Base-by-base conservation (phyloP, 441 rosid species). In the Melastoma candidum region DNA sequence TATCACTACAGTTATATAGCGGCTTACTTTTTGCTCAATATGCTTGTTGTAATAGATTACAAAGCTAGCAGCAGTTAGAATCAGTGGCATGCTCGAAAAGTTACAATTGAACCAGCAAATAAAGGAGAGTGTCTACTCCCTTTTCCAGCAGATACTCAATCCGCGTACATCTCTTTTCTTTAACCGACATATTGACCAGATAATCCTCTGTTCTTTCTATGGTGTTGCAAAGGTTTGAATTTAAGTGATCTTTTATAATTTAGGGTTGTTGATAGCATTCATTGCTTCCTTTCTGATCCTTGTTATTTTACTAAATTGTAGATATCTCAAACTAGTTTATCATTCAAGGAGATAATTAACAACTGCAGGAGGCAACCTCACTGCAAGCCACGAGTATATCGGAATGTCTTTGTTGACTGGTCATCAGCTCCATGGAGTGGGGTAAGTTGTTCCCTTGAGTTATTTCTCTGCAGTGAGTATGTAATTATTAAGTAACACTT, bases 281-380 rank as follows among this genome's bases (percentile, higher is more conserved):
- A 32, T 3, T 32, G 5, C 41, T 2, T 32, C 8, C 41, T 32
- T 32, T 8, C 41, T 41, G 57, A 49, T 17, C 14, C 7, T 29
- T 27, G 4, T 51, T 17, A 44, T 50, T 46, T 12, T 45, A 51
- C 54, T 49, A 17, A 4, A 63, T 26, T 70, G 71, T 84, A 94
- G 99, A 81, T 89, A 60, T 85, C 90, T 69, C 87, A 90, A 62
- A 70, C 83, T 66, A 74, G 70, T 68, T 68, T 89, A 48, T 84
- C 99, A 43, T 94, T 94, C 64, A 75, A 66, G 79, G 96, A 89
- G 59, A 89, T 94, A 50, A 75, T 94, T 57, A 70, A 56, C 78
- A 87, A 94, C 79, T 94, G 89, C 63, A 73, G 90, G 70, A 94
- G 87, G 85, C 99, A 94, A 66, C 95, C 97, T 54, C 99, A 89